phyloP scores from a whole-genome alignment of 305 asterid species.

The Striga hermonthica region DNA sequence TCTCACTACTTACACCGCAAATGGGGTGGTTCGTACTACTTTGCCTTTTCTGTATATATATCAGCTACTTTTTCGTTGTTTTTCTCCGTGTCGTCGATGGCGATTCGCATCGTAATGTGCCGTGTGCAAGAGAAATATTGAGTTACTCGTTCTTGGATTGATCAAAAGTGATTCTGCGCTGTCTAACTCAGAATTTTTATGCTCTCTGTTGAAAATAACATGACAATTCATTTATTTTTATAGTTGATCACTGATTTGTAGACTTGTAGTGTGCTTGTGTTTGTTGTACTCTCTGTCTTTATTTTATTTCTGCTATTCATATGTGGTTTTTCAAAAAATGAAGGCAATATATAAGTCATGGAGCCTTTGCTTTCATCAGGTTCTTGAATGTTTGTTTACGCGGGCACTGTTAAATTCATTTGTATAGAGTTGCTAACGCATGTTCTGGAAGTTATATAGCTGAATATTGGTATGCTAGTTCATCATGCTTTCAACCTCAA shows the following conservation, averaged over 20 bases:
- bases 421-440: constrained; percentile 18
- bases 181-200: not conserved
- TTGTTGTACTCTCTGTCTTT: not conserved
- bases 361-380: not conserved
- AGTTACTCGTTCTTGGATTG: constrained; percentile 3
- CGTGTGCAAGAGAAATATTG: constrained; percentile 11
- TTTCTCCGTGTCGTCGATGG: not conserved
- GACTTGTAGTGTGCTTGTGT: not conserved
- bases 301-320: too few relatives aligned
- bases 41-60: not conserved
- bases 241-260: not conserved
- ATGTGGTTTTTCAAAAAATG: too few relatives aligned
- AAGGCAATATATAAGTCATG: not conserved
- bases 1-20: constrained; percentile 51
- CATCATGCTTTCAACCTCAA: constrained; percentile 12
- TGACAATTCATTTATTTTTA: not conserved
- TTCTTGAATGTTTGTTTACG: not conserved
- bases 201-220: constrained; percentile 1
- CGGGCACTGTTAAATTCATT: constrained; percentile 10
- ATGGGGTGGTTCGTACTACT: constrained; percentile 50
- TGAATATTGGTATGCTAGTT: not conserved
- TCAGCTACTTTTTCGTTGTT: not conserved
- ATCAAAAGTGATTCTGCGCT: constrained; percentile 15
- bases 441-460: constrained; percentile 15
- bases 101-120: constrained; percentile 4